Evolutionary conservation across 129 eudicot species (phyloP).

Genomic region (Ambrosia trifida): DNA sequence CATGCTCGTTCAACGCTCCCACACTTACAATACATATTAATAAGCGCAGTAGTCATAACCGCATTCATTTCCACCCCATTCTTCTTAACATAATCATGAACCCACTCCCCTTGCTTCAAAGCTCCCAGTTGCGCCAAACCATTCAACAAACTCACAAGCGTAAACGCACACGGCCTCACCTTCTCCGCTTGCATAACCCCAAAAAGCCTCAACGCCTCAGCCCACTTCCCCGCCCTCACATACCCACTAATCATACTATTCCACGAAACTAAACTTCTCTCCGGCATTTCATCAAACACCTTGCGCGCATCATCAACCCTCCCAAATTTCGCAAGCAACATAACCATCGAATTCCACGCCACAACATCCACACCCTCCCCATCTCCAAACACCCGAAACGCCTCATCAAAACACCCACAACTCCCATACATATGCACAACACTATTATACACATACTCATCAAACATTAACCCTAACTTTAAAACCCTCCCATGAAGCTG

Average conservation of each 20-base stretch:
- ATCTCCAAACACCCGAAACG: conserved; percentile 48
- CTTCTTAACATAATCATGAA: conserved; percentile 56
- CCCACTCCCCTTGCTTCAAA: conserved; percentile 65
- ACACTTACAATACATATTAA: conserved; percentile 76
- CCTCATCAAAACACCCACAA: conserved; percentile 58
- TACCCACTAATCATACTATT: conserved; percentile 73
- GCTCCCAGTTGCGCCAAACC: conserved; percentile 67
- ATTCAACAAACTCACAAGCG: conserved; percentile 59
- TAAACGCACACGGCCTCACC: conserved; percentile 43
- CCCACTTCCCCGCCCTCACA: conserved; percentile 60
- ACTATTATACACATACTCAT: conserved; percentile 58
- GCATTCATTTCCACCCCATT: conserved; percentile 40
- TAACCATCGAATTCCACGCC: conserved; percentile 62
- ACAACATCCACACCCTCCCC: conserved; percentile 50
- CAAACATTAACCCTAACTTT: conserved; percentile 52
- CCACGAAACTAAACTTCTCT: conserved; percentile 60
- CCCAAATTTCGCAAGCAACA: conserved; percentile 52
- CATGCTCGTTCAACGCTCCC: conserved; percentile 55
- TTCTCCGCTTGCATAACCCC: conserved; percentile 48
- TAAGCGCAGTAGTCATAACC: conserved; percentile 49
- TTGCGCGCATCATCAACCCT: conserved; percentile 41
- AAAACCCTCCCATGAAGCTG: conserved; percentile 72
- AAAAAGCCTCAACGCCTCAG: conserved; percentile 54
- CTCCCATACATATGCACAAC: conserved; percentile 63
- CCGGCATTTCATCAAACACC: conserved; percentile 56